Base-by-base conservation (phyloP, 164 flowering plant genomes). In the Tetracentron sinense region DNA sequence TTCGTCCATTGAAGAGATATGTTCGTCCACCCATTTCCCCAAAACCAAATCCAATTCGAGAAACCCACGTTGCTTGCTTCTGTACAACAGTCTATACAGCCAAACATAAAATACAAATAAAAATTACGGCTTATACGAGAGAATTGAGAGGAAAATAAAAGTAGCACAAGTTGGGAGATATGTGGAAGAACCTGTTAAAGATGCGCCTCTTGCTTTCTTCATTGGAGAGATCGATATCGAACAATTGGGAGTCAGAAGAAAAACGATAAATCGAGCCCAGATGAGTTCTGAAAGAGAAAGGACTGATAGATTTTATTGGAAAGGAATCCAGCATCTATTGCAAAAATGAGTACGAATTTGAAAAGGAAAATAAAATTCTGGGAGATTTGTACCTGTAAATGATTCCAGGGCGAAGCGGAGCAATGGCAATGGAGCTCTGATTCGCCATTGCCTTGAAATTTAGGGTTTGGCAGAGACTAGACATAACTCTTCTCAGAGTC, bases 31-130 rank as follows among this genome's bases (percentile, higher is more conserved):
- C 93, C 93, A 92, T 44, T 82, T 88, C 0, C 96, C 96, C 50
- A 92, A 73, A 38, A 92, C 85, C 83, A 92, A 78, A 79, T 90
- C 98, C 79, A 90, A 75, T 69, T 92, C 98, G 26, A 92, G 78
- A 70, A 76, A 88, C 38, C 96, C 96, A 17, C 96, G 67, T 58
- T 90, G 96, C 62, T 75, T 90, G 79, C 98, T 90, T 76, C 98
- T 73, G 68, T 92, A 92, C 55, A 85, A 57, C 76, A 92, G 66
- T 66, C 98, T 92, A 56, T 29, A 67, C 16, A 66, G 31, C 12
- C n/a, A n/a, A n/a, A n/a, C n/a, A n/a, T n/a, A 35, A 30, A 58
- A 47, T 42, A 55, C 23, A 66, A 63, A 65, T 51, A 0, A 17
- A 52, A 52, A 11, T 6, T 7, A 20, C 7, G 6, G 6, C 35